Base-by-base conservation (phyloP, 2,329 filamentous ascomycete genomes). In the Thielaviopsis musarum region DNA sequence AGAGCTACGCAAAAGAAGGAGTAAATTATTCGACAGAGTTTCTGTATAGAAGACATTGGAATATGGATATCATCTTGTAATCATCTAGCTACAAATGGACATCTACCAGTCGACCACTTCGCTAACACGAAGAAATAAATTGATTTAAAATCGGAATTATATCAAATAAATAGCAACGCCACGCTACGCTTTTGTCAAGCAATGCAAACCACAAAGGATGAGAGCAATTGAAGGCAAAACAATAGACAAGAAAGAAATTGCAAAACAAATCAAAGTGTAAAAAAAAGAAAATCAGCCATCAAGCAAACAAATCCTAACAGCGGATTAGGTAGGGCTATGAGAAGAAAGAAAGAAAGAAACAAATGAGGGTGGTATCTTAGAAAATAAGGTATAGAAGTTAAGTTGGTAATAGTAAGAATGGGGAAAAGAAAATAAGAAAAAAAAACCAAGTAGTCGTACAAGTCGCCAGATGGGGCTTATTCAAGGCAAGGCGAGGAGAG, bases 401-500 rank as follows among this genome's bases (percentile, higher is more conserved):
- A 34, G 22, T 34, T 30, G 57, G 38, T 62, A 64, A 55, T 64
- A 60, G 59, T 58, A 22, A 62, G 53, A 63, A 62, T 19, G 19
- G 17, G 17, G n/a, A 59, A 15, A 15, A 54, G 49, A 56, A 54
- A 59, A 49, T 48, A 57, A 61, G 57, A 28, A 19, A 57, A 52
- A 54, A 51, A n/a, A 60, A 30, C 28, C n/a, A 56, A 34, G 7
- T 54, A 59, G 34, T 59, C 22, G 52, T 58, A 60, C 55, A 54
- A 57, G 26, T 34, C 48, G 34, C 38, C 38, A 26, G 15, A 59
- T 52, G 21, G 24, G 13, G 52, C 21, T 22, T 34, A 34, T 41
- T 28, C 9, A 51, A 56, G 34, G 57, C 48, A 55, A 49, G 34
- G 38, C 15, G 26, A 59, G 51, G 53, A 52, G 45, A 62, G 24